Conservation (phyloP, 768 basidiomycete genomes). For the Gyrodon lividus region DNA sequence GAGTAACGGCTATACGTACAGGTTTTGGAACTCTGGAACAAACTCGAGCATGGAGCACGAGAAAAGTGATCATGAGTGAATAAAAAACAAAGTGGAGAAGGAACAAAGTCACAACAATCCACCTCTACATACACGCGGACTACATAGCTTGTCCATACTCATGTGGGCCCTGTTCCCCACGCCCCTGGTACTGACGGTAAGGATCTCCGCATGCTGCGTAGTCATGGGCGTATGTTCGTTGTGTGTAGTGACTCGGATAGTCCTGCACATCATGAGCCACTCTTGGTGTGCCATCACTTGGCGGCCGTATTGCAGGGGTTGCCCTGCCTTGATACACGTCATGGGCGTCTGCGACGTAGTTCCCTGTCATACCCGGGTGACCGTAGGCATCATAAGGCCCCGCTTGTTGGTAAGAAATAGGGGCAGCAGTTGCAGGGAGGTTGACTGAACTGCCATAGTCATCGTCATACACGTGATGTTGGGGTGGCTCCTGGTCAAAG, state of each 20-base stretch:
- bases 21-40: too few relatives aligned
- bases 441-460: conserved; percentile 66
- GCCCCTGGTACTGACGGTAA: conserved; percentile 30
- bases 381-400: conserved; percentile 21
- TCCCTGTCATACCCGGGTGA: conserved; percentile 21
- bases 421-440: conserved; percentile 57
- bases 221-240: conserved; percentile 26
- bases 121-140: conserved; percentile 12
- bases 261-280: conserved; percentile 41
- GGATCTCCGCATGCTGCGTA: conserved; percentile 28
- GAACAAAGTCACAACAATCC: conserved; percentile 16
- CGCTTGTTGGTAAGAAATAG: conserved; percentile 47
- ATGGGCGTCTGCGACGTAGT: conserved; percentile 43
- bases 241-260: conserved; percentile 32
- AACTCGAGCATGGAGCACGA: too few relatives aligned
- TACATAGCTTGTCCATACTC: conserved; percentile 36
- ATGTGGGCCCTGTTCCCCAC: conserved; percentile 26
- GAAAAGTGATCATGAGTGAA: conserved; percentile 22
- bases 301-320: conserved; percentile 33
- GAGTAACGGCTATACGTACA: background rate
- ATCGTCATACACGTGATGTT: conserved; percentile 56
- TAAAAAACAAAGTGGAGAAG: conserved; percentile 23
- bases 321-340: conserved; percentile 57
- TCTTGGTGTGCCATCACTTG: conserved; percentile 31
- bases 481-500: conserved; percentile 52